Conservation (phyloP, 805 yeast species). For the Wickerhamiella brachini region DNA sequence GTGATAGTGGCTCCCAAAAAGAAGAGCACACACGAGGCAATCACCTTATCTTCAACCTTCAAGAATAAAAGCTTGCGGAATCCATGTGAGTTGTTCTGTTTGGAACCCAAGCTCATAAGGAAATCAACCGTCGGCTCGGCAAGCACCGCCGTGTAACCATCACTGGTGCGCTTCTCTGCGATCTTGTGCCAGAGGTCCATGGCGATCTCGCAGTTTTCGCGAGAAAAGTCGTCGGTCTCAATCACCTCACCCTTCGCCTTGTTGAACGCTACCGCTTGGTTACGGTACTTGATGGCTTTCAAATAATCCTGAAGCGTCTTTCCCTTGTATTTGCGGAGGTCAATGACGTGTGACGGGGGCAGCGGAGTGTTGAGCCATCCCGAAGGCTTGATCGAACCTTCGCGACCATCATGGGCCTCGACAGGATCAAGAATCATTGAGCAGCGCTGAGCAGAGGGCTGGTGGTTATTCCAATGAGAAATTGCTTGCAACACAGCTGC, state of each 20-base stretch:
- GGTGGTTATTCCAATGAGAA: conserved; percentile 25
- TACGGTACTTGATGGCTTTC: conserved; percentile 30
- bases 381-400: conserved; percentile 25
- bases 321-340: conserved; percentile 26
- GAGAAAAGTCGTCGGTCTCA: conserved; percentile 25
- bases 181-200: conserved; percentile 29
- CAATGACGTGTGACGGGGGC: conserved; percentile 31
- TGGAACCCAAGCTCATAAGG: conserved; percentile 22
- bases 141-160: conserved; percentile 28
- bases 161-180: conserved; percentile 27
- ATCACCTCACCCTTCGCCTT: conserved; percentile 26
- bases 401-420: conserved; percentile 24
- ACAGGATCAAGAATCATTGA: conserved; percentile 29
- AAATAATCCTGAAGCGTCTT: conserved; percentile 26
- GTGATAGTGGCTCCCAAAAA: conserved; percentile 33
- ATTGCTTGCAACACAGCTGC: conserved; percentile 30
- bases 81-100: conserved; percentile 18
- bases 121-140: conserved; percentile 25
- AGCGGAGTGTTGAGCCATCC: conserved; percentile 28
- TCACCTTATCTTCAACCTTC: conserved; percentile 25
- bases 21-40: conserved; percentile 32
- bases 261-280: conserved; percentile 26
- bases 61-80: conserved; percentile 27
- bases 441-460: conserved; percentile 22
- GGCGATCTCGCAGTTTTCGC: conserved; percentile 23